A percentile compares a stretch with the other conserved stretches of the same genome.
Evolutionary conservation across 1,139 yeast genomes (phyloP).

Genomic region (Hyphopichia pseudoburtonii): DNA sequence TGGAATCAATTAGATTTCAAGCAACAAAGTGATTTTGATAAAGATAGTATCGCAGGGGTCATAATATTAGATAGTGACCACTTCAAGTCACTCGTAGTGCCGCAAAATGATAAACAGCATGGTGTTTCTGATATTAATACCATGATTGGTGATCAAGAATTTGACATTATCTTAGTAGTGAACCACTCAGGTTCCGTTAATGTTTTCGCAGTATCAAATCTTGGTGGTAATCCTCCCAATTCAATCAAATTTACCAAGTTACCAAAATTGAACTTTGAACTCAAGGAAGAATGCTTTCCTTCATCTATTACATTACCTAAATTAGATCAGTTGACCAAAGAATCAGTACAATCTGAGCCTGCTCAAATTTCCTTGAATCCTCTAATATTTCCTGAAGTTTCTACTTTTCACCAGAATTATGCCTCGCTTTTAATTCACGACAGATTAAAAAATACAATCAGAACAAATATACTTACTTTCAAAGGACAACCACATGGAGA

Average conservation of each 20-base stretch:
- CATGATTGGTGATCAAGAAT: slow-evolving; percentile 12
- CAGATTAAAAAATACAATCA: slow-evolving; percentile 35
- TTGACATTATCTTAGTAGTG: slow-evolving; percentile 58
- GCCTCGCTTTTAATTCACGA: slow-evolving; percentile 36
- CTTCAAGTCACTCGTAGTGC: slow-evolving; percentile 8
- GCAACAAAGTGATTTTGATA: slow-evolving; percentile 15
- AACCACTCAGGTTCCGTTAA: slow-evolving; percentile 45
- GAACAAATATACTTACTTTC: slow-evolving; percentile 14
- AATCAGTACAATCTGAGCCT: slow-evolving; percentile 12
- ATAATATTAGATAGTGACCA: slow-evolving; percentile 59
- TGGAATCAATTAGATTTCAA: slow-evolving; percentile 59
- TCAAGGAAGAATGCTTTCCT: slow-evolving; percentile 9
- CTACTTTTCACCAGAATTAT: slow-evolving; percentile 12
- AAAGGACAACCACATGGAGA: slow-evolving; percentile 18
- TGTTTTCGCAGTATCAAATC: slow-evolving; percentile 51
- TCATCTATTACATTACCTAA: neutral
- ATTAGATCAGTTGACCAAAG: slow-evolving; percentile 1
- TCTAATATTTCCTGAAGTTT: slow-evolving; percentile 21
- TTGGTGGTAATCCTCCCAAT: slow-evolving; percentile 50
- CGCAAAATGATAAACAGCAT: neutral
- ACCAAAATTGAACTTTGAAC: slow-evolving; percentile 4
- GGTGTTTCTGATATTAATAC: neutral
- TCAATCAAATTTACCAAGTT: slow-evolving; percentile 25
- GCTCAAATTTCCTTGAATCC: slow-evolving; percentile 23
- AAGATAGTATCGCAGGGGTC: slow-evolving; percentile 31